Conservation (phyloP, 1,284 basidiomycete genomes). For the Leccinum proximum region DNA sequence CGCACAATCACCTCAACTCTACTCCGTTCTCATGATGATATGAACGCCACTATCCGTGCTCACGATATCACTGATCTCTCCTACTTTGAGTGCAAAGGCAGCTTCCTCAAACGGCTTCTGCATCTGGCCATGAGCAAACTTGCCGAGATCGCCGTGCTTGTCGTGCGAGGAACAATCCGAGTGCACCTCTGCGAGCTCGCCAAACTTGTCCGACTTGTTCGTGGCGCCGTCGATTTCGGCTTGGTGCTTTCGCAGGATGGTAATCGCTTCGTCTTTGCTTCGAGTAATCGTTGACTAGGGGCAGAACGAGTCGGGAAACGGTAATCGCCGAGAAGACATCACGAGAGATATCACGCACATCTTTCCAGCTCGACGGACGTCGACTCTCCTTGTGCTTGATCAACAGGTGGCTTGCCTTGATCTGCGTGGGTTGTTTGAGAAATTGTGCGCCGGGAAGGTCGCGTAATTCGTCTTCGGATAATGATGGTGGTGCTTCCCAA, state of each 20-base stretch:
- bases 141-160: constrained; percentile 83
- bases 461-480: constrained; percentile 62
- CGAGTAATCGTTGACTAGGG: constrained; percentile 74
- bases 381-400: constrained; percentile 91
- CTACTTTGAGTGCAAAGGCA: constrained; percentile 78
- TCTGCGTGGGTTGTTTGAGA: constrained; percentile 53
- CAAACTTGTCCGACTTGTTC: constrained; percentile 53
- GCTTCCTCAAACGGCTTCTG: constrained; percentile 98
- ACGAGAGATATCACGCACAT: constrained; percentile 51
- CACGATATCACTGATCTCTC: constrained; percentile 84
- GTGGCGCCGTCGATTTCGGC: constrained; percentile 56
- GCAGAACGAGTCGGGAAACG: constrained; percentile 3
- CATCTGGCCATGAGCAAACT: constrained; percentile 90
- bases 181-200: constrained; percentile 67
- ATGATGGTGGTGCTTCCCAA: constrained; percentile 62
- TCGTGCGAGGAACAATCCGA: constrained; percentile 89
- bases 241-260: constrained; percentile 67
- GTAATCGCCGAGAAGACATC: background rate
- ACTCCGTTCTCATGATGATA: constrained; percentile 85
- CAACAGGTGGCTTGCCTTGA: constrained; percentile 93
- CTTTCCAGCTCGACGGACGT: constrained; percentile 90
- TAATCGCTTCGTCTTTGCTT: constrained; percentile 87
- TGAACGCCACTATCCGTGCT: constrained; percentile 97
- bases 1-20: background rate
- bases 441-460: constrained; percentile 66